Base-by-base conservation (phyloP, 2,329 filamentous ascomycete species). In the Drechslerella coelobrocha region DNA sequence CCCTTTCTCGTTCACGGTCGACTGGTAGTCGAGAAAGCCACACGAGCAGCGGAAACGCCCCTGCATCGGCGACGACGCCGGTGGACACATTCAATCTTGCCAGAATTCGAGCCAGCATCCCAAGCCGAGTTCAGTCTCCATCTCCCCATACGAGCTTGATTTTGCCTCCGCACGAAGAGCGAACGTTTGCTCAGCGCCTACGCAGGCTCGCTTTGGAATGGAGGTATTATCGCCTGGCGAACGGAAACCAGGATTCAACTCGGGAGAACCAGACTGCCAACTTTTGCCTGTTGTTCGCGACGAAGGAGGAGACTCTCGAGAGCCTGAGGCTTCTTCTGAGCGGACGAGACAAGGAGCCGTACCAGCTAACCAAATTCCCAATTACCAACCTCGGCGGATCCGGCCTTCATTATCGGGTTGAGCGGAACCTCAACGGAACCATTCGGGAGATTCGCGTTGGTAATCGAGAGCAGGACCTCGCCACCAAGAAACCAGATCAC, bases 21-120 rank as follows among this genome's bases (percentile, higher is more conserved):
- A 54, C 65, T 34, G 65, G 65, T 43, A 69, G 65, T 62, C 57
- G 65, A 62, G 65, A 62, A 57, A 69, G 65, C 39, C 65, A 69
- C 27, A 57, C 56, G 39, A 69, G 65, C 41, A 10, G 17, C 43
- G 65, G 65, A 59, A 62, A 62, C 27, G 29, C 61, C 34, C 24
- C 52, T 31, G 34, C 59, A 41, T n/a, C n/a, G n/a, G n/a, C n/a
- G n/a, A 48, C 59, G 26, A 61, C 63, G 51, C 62, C 62, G 43
- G 57, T 51, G 51, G 65, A 69, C 53, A 69, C 65, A 14, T 69
- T 69, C 59, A 69, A 69, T 62, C 65, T 69, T 57, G 65, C 65
- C 39, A 69, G 65, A 69, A 69, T 69, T 57, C 57, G 65, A 27
- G 65, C 65, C 52, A 69, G 65, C 50, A 69, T 69, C 43, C 65